Evolutionary conservation across 2,329 filamentous ascomycete species (phyloP).

Genomic region (Talaromyces funiculosus): DNA sequence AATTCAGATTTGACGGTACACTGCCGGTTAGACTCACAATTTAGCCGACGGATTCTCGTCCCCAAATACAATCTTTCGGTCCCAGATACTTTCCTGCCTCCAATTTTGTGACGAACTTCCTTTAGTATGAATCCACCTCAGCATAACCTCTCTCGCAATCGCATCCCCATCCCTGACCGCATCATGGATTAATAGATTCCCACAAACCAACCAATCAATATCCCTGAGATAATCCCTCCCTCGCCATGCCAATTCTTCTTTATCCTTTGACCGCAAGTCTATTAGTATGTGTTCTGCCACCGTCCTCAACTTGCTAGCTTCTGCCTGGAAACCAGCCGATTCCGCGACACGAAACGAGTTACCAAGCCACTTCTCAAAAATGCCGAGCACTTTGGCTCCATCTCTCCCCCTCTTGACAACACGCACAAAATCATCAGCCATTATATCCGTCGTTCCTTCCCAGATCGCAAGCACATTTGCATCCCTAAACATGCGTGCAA

Average conservation of each 20-base stretch:
- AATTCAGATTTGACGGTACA: background rate
- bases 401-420: conserved; percentile 4
- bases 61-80: conserved; percentile 15
- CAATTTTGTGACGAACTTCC: background rate
- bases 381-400: conserved; percentile 13
- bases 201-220: conserved; percentile 26
- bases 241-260: conserved; percentile 25
- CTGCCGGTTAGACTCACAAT: background rate
- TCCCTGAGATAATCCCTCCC: conserved; percentile 26
- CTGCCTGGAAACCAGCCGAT: background rate
- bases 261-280: conserved; percentile 7
- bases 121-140: conserved; percentile 11
- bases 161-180: conserved; percentile 26
- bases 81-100: conserved; percentile 10
- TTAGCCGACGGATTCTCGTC: conserved; percentile 2
- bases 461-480: conserved; percentile 50
- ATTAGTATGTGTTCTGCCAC: conserved; percentile 25
- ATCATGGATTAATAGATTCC: conserved; percentile 27
- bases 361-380: conserved; percentile 37
- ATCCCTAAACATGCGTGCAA: conserved; percentile 61
- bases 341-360: conserved; percentile 34
- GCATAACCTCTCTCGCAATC: conserved; percentile 21
- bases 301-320: conserved; percentile 42
- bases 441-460: conserved; percentile 66
- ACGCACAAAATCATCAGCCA: conserved; percentile 50